These are phyloP conservation scores for Phytophthora foliorum DNA, from an alignment of 352 stramenopile species.

Conservation along the genomic window DNA sequence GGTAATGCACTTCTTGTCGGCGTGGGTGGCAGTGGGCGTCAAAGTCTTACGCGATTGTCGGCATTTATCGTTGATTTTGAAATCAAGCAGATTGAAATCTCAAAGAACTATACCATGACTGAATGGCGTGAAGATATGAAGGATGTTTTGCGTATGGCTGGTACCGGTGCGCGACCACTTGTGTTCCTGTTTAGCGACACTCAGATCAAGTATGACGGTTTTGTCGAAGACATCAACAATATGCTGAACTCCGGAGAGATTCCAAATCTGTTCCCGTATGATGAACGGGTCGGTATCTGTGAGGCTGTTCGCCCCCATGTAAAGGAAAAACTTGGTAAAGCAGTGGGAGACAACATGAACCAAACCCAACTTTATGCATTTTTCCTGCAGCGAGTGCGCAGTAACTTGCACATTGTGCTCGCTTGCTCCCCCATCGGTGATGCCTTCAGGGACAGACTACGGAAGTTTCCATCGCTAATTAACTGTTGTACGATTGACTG, in stretches of 20 bases:
- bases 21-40: constrained; percentile 93
- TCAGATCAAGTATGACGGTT: constrained; percentile 97
- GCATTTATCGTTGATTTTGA: constrained; percentile 95
- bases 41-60: constrained; percentile 93
- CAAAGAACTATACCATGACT: constrained; percentile 94
- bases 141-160: constrained; percentile 90
- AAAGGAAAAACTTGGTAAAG: constrained; percentile 93
- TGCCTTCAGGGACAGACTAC: constrained; percentile 93
- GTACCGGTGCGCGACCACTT: constrained; percentile 86
- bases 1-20: constrained; percentile 95
- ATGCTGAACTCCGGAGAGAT: constrained; percentile 97
- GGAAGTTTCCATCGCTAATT: constrained; percentile 96
- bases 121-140: constrained; percentile 98
- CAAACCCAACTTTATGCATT: constrained; percentile 92
- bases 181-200: constrained; percentile 97
- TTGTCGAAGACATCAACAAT: constrained; percentile 98
- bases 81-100: constrained; percentile 96
- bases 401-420: constrained; percentile 95
- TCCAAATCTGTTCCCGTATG: constrained; percentile 95
- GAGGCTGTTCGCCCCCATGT: constrained; percentile 92
- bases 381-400: constrained; percentile 93
- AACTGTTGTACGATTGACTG: constrained; percentile 99
- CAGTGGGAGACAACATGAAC: constrained; percentile 93
- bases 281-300: constrained; percentile 93
- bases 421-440: constrained; percentile 96